These are phyloP conservation scores for Penicillium freii DNA, from an alignment of 2,329 filamentous ascomycete species.

Conservation along the genomic window DNA sequence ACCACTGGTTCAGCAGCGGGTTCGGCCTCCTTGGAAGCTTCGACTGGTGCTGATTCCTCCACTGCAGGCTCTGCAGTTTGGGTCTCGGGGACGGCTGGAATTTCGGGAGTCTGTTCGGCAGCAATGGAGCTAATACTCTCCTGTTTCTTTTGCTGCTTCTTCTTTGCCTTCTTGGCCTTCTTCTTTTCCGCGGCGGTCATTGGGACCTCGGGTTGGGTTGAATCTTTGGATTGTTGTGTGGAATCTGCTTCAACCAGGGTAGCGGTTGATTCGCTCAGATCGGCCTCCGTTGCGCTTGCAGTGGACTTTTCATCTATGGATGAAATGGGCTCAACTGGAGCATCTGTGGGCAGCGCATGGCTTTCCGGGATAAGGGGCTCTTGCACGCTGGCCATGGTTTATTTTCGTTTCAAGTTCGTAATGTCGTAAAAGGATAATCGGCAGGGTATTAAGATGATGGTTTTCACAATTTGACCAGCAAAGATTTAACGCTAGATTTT, in stretches of 20 bases:
- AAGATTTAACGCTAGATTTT: conserved; percentile 21
- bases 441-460: conserved; percentile 2
- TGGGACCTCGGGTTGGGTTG: conserved; percentile 9
- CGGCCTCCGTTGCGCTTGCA: not conserved
- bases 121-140: conserved; percentile 14
- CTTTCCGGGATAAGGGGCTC: conserved; percentile 3
- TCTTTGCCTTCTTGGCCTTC: conserved; percentile 23
- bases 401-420: conserved; percentile 23
- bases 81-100: no score
- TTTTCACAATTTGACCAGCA: conserved; percentile 29
- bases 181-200: conserved; percentile 21
- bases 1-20: conserved; percentile 1
- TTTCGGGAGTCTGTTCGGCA: conserved; percentile 6
- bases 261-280: conserved; percentile 3
- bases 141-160: conserved; percentile 24
- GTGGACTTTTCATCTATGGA: conserved; percentile 11
- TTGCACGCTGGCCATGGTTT: conserved; percentile 19
- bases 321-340: conserved; percentile 13
- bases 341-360: conserved; percentile 22
- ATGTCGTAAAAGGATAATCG: conserved; percentile 24
- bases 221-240: not conserved
- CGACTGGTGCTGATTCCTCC: conserved; percentile 8
- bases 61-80: conserved; percentile 10
- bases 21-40: conserved; percentile 8
- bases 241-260: not conserved